These are phyloP conservation scores for Aegilops umbellulata DNA, from an alignment of 176 grass and related monocot genomes.

Conservation along the genomic window DNA sequence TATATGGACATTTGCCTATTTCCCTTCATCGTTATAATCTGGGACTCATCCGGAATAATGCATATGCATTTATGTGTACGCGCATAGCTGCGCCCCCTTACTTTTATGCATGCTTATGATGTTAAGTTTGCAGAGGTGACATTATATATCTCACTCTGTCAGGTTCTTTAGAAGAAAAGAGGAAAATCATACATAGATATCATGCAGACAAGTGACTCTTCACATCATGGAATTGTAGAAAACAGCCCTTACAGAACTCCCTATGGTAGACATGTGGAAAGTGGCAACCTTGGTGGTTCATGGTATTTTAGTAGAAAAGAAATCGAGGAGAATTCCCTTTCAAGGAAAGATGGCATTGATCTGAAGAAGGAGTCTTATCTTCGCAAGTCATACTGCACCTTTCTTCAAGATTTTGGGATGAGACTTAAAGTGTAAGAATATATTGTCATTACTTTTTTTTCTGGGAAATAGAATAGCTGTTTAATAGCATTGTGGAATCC, in stretches of 20 bases:
- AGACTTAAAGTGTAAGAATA: conserved; percentile 93
- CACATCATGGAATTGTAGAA: conserved; percentile 56
- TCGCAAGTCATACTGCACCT: conserved; percentile 89
- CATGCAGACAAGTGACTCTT: conserved; percentile 47
- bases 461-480: conserved; percentile 14
- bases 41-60: neutral
- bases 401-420: conserved; percentile 92
- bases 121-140: conserved; percentile 19
- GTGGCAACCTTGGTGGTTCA: conserved; percentile 49
- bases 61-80: neutral
- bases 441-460: conserved; percentile 16
- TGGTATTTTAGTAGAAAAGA: conserved; percentile 90
- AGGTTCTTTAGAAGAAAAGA: conserved; percentile 24
- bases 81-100: neutral
- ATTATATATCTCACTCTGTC: conserved; percentile 11
- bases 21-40: neutral
- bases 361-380: conserved; percentile 81
- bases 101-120: neutral
- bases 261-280: conserved; percentile 37
- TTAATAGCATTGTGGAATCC: neutral
- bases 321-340: conserved; percentile 82
- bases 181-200: conserved; percentile 24
- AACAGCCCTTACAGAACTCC: conserved; percentile 59
- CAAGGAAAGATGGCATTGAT: conserved; percentile 79
- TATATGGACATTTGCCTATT: neutral